Conservation (phyloP, 768 basidiomycete genomes). For the Boletus barrowsii region DNA sequence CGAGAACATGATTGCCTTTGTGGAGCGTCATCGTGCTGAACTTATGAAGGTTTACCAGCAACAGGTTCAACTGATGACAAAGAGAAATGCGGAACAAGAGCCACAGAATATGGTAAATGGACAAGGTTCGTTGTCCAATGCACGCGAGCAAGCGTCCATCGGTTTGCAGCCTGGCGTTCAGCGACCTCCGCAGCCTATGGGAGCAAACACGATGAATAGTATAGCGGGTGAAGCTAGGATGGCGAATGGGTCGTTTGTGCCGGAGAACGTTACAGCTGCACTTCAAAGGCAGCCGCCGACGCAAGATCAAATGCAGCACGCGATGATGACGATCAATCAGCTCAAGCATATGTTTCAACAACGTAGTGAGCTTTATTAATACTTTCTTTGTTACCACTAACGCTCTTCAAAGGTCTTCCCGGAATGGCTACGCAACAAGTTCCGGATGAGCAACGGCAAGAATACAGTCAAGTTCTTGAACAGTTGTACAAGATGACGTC, state of each 20-base stretch:
- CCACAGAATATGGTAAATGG: constrained; percentile 19
- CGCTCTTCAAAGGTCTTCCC: constrained; percentile 32
- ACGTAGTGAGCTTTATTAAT: constrained; percentile 24
- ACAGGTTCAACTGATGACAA: constrained; percentile 17
- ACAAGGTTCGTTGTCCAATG: constrained; percentile 16
- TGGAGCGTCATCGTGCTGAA: constrained; percentile 50
- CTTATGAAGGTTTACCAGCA: constrained; percentile 28
- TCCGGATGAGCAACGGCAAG: constrained; percentile 50
- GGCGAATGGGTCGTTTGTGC: constrained; percentile 7
- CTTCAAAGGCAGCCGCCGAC: constrained; percentile 17
- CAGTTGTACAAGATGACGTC: constrained; percentile 40
- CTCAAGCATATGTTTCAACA: constrained; percentile 35
- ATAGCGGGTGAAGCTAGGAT: constrained; percentile 20
- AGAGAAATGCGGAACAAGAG: constrained; percentile 23
- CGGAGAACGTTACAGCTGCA: constrained; percentile 2
- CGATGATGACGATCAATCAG: constrained; percentile 26
- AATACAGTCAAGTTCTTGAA: constrained; percentile 52
- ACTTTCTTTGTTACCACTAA: constrained; percentile 13
- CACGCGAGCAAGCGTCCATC: constrained; percentile 19
- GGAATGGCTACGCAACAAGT: constrained; percentile 38
- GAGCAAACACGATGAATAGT: constrained; percentile 9
- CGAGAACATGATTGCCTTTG: constrained; percentile 50
- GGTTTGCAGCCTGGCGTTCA: constrained; percentile 14
- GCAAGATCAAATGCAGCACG: constrained; percentile 35
- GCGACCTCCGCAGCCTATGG: constrained; percentile 13